Evolutionary conservation across 768 basidiomycete species (phyloP), one percentile per base, ranked within the genome.

Genomic region (Leccinum rimulosum): DNA sequence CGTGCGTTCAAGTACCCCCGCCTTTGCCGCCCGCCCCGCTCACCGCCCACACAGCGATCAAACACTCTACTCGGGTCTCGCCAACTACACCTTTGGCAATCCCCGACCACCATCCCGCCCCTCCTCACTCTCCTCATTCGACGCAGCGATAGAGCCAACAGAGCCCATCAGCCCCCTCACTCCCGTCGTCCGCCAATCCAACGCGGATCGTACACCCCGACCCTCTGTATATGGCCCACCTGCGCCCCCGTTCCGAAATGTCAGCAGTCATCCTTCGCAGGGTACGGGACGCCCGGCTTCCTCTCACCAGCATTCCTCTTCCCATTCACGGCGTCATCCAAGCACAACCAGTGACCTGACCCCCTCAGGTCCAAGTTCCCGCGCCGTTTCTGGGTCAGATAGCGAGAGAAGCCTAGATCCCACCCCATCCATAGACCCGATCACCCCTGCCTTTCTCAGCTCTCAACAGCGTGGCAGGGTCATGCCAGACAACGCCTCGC

Each of bases 191-290:
- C 64, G 58, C 25, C 58, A 66, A 11, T n/a, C 58, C 45, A 75
- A 73, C 38, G 50, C 71, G 19, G 78, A 82, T 63, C 75, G 72
- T 38, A 81, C 80, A 0, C 80, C 80, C 5, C 78, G 80, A 43
- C 76, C 75, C 10, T 80, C 80, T 27, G 65, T 81, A 35, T 75
- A 74, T 22, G 59, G 61, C 33, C 48, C 69, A 5, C 19, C 58
- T 17, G 48, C 51, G 48, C 49, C 57, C 6, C 38, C 55, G 5
- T 55, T 58, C 6, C 55, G 49, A 50, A 38, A 48, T 62, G 68
- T 59, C 65, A 66, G 61, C 75, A 77, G 66, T 74, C 75, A 66
- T 75, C 72, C 67, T 52, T 71, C 67, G 69, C 69, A 64, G 63
- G 54, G 61, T 68, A 22, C 67, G 65, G 66, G 69, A 70, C 58